Evolutionary conservation across 1,139 yeast genomes (phyloP).

Genomic region (Trichomonascaceae sp.): DNA sequence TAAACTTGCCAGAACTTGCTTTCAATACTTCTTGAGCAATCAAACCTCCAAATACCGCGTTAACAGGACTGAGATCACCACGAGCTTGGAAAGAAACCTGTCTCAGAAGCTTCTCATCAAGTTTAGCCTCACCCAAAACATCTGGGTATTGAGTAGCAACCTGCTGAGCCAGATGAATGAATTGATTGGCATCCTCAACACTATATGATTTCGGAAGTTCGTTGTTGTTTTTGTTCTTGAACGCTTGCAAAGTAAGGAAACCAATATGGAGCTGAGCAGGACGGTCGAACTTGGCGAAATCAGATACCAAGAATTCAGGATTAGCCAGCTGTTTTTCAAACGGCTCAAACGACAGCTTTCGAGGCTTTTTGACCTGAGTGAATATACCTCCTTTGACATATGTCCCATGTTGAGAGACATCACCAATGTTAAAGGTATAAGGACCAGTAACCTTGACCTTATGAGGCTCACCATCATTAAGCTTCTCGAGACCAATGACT

Average conservation of each 20-base stretch:
- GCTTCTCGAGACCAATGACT: constrained; percentile 57
- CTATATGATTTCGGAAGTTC: constrained; percentile 71
- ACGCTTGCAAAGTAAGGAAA: constrained; percentile 81
- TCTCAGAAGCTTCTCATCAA: constrained; percentile 60
- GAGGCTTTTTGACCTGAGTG: constrained; percentile 87
- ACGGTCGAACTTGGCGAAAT: constrained; percentile 89
- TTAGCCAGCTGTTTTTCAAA: constrained; percentile 55
- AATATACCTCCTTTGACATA: constrained; percentile 83
- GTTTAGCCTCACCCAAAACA: constrained; percentile 49
- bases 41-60: constrained; percentile 89
- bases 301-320: constrained; percentile 82
- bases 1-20: constrained; percentile 89
- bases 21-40: constrained; percentile 96
- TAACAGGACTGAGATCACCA: constrained; percentile 88
- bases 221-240: constrained; percentile 56
- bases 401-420: constrained; percentile 48
- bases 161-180: constrained; percentile 54
- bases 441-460: constrained; percentile 89
- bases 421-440: constrained; percentile 72
- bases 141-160: constrained; percentile 54
- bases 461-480: constrained; percentile 67
- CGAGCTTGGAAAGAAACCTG: constrained; percentile 79
- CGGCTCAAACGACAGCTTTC: constrained; percentile 53
- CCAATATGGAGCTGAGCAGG: constrained; percentile 87
- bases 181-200: constrained; percentile 66